phyloP scores from a whole-genome alignment of 257 asterid genomes.

The Catharanthus roseus region DNA sequence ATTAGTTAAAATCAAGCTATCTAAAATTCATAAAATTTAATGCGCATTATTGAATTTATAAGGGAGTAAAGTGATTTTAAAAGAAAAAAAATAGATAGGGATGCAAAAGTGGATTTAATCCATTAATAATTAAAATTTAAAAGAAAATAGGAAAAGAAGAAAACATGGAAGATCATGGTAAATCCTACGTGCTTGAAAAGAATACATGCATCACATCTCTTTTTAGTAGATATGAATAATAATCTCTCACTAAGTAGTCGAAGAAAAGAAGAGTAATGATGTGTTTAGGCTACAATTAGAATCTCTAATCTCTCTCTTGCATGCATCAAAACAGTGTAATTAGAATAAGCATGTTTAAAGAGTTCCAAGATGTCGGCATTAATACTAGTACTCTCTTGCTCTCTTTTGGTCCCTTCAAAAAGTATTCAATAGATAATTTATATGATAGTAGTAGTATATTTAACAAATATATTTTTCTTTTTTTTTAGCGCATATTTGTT shows the following conservation, averaged over 20 bases:
- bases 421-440: not conserved
- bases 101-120: no score
- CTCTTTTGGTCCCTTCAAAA: slow-evolving; percentile 19
- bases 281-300: slow-evolving; percentile 30
- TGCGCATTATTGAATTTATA: no score
- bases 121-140: no score
- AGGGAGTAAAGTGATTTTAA: no score
- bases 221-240: not conserved
- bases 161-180: not conserved
- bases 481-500: not conserved
- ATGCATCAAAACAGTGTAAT: slow-evolving; percentile 33
- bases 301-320: slow-evolving; percentile 40
- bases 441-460: no score
- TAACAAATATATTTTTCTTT: not conserved
- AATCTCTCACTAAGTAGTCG: not conserved
- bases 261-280: slow-evolving; percentile 22
- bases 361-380: slow-evolving; percentile 32
- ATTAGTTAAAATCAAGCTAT: no score
- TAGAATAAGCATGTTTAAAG: slow-evolving; percentile 35
- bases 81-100: no score
- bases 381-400: no score
- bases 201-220: slow-evolving; percentile 3
- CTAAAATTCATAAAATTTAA: no score
- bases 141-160: not conserved
- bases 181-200: slow-evolving; percentile 9